These are phyloP conservation scores for Aristolochia fimbriata DNA, from an alignment of 164 flowering plant genomes.

Conservation along the genomic window DNA sequence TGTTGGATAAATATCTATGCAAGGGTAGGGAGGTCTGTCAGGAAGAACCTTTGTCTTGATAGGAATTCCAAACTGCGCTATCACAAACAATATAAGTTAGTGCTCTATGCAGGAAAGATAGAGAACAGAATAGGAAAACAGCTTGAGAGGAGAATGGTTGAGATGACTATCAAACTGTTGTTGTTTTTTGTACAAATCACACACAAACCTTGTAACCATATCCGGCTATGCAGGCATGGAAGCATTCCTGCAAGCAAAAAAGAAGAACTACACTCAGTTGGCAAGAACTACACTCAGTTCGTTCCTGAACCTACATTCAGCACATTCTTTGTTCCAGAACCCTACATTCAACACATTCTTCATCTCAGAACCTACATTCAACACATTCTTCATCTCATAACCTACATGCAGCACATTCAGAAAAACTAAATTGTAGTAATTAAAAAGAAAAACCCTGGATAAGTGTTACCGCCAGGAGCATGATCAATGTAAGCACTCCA, in stretches of 20 bases:
- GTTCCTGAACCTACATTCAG: too few relatives aligned
- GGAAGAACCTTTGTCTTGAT: constrained; percentile 1
- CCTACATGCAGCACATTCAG: too few relatives aligned
- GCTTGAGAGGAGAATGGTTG: too few relatives aligned
- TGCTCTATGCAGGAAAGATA: neutral
- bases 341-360: too few relatives aligned
- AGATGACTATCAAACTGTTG: too few relatives aligned
- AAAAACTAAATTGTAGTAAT: neutral
- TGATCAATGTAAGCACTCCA: constrained; percentile 97
- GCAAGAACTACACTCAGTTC: neutral
- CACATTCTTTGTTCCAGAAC: too few relatives aligned
- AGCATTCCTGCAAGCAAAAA: constrained; percentile 53
- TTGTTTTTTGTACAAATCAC: neutral
- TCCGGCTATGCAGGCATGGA: constrained; percentile 76
- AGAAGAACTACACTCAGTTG: neutral
- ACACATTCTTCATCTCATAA: too few relatives aligned
- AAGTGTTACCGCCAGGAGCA: constrained; percentile 73
- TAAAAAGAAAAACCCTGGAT: constrained; percentile 32
- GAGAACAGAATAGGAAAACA: too few relatives aligned
- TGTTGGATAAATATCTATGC: neutral
- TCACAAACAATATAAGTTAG: neutral
- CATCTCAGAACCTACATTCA: too few relatives aligned
- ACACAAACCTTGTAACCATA: constrained; percentile 67
- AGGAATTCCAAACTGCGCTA: neutral
- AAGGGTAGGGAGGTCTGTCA: neutral